Evolutionary conservation across 2,329 filamentous ascomycete species (phyloP), one percentile per base, ranked within the genome.

Genomic region (Epicoccum sorghinum): DNA sequence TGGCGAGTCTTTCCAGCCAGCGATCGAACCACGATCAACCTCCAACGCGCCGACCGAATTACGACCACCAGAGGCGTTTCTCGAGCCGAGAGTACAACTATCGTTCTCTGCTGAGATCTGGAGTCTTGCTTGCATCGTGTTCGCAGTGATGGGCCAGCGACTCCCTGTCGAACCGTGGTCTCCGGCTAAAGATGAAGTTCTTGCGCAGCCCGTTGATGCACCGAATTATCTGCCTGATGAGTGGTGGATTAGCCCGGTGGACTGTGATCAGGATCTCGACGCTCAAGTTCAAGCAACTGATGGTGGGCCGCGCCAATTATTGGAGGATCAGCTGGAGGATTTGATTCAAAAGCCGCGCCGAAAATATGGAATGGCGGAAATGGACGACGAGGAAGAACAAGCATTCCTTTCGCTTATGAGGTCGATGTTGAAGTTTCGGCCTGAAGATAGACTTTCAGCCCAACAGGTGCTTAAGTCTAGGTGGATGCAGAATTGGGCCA

Each of bases 401-500:
- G 57, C 38, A 2, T 52, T 57, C 39, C 39, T 54, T 18, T n/a
- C 4, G 13, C 53, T 59, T 3, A 22, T 59, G 35, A 52, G 57
- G 22, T 54, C 46, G 10, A 59, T 57, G 55, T 44, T 58, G 4
- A n/a, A 52, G 8, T 58, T 51, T 14, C 39, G 40, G n/a, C 55
- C 55, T 40, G 23, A 54, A 4, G 55, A 58, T 3, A 48, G 58
- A 35, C 48, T 50, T 30, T 48, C 48, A 18, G 55, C 55, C n/a
- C 45, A 56, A 44, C 40, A 60, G 42, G 55, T 60, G 13, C 52
- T 29, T 8, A 37, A 56, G 14, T 58, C 55, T 12, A 18, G 14
- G 8, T 61, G 52, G 52, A 41, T 61, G 55, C 46, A 52, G 36
- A 52, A 33, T 44, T 55, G 58, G 58, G 58, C 46, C 32, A 25